These are phyloP conservation scores for Anthracocystis walkeri DNA, from an alignment of 1,284 basidiomycete species.

Conservation along the genomic window DNA sequence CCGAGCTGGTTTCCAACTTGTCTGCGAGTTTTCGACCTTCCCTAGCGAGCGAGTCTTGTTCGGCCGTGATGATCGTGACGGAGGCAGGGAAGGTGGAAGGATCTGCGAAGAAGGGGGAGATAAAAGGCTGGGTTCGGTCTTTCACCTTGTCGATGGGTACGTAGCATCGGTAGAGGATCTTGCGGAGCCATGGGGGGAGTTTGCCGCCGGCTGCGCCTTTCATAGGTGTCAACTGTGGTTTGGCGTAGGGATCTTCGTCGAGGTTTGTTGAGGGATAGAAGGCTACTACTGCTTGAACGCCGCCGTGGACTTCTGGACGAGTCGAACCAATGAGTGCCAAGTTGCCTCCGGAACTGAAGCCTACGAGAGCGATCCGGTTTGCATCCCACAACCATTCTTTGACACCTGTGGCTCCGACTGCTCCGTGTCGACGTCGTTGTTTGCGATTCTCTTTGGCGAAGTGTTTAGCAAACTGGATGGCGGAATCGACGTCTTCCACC, in stretches of 20 bases:
- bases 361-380: slow-evolving; percentile 46
- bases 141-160: slow-evolving; percentile 30
- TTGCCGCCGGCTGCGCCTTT: slow-evolving; percentile 44
- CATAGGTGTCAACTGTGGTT: slow-evolving; percentile 43
- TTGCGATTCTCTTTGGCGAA: slow-evolving; percentile 33
- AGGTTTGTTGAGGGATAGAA: slow-evolving; percentile 58
- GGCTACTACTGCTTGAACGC: slow-evolving; percentile 42
- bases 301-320: slow-evolving; percentile 23
- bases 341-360: slow-evolving; percentile 56
- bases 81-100: slow-evolving; percentile 30
- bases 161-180: slow-evolving; percentile 47
- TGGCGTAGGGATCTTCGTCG: slow-evolving; percentile 47
- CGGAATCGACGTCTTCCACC: slow-evolving; percentile 78
- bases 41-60: slow-evolving; percentile 45
- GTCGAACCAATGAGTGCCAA: slow-evolving; percentile 42
- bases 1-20: slow-evolving; percentile 10
- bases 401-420: slow-evolving; percentile 24
- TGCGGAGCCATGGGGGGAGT: slow-evolving; percentile 41
- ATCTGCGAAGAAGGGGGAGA: slow-evolving; percentile 48
- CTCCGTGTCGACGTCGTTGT: slow-evolving; percentile 34
- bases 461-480: slow-evolving; percentile 75
- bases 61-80: slow-evolving; percentile 48
- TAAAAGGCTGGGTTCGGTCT: slow-evolving; percentile 42
- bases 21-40: slow-evolving; percentile 41
- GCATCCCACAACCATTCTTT: slow-evolving; percentile 48